Evolutionary conservation across 148 eudicot genomes (phyloP).

Genomic region (Fagopyrum esculentum): DNA sequence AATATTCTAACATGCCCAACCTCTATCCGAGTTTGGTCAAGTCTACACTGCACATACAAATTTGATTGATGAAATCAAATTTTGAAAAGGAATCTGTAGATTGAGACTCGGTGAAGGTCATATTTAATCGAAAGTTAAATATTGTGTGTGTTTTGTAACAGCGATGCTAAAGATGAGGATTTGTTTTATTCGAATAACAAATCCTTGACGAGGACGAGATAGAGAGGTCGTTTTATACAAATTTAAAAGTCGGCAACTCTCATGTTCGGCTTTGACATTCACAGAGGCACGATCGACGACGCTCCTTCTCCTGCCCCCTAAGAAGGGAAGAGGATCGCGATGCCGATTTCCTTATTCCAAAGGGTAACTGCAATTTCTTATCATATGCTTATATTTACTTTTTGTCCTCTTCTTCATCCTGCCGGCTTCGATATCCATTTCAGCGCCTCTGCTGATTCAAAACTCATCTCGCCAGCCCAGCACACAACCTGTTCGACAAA

Average conservation of each 20-base stretch:
- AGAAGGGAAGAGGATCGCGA: not conserved
- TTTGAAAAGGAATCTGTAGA: not conserved
- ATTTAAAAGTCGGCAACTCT: not conserved
- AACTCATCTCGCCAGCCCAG: not conserved
- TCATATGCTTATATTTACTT: not conserved
- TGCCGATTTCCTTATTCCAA: not conserved
- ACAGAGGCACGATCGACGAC: not conserved
- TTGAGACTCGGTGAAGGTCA: not conserved
- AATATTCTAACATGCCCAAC: no score
- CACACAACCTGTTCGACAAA: slow-evolving; percentile 10
- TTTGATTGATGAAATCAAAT: not conserved
- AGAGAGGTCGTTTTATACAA: not conserved
- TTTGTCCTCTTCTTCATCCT: not conserved
- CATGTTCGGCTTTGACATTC: not conserved
- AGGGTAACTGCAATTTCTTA: not conserved
- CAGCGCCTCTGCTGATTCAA: slow-evolving; percentile 1
- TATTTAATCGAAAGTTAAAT: no score
- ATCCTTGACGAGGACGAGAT: no score
- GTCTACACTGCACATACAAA: no score
- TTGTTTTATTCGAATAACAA: no score
- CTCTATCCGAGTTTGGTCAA: no score
- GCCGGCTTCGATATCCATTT: not conserved
- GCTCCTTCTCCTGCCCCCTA: not conserved
- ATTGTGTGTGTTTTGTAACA: no score
- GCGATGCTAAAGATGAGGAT: no score